Evolutionary conservation across 1,139 yeast genomes (phyloP).

Genomic region (Saccharomyces pastorianus): DNA sequence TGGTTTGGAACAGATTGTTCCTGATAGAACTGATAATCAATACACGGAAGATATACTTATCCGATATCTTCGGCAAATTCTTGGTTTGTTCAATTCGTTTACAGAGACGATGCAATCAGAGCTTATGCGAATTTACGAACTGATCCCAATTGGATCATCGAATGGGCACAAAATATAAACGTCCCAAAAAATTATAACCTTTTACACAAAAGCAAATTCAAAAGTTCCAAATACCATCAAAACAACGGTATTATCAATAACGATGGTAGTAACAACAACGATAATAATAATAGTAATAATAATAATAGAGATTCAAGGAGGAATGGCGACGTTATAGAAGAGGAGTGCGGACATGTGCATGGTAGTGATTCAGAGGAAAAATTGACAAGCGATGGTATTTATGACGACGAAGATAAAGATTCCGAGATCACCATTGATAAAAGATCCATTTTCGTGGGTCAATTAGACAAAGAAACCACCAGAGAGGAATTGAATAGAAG

Average conservation of each 20-base stretch:
- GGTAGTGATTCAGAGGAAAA: neutral
- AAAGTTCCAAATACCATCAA: neutral
- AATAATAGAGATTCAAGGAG: constrained; percentile 12
- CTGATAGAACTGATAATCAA: constrained; percentile 37
- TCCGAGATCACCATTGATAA: constrained; percentile 48
- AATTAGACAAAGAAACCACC: constrained; percentile 47
- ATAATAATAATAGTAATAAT: neutral
- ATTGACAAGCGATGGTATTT: neutral
- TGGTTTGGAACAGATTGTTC: constrained; percentile 60
- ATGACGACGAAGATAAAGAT: constrained; percentile 3
- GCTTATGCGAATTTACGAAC: constrained; percentile 68
- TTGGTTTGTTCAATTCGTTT: constrained; percentile 79
- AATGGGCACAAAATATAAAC: constrained; percentile 81
- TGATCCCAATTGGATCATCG: constrained; percentile 47
- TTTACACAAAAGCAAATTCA: neutral
- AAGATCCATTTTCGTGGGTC: constrained; percentile 70
- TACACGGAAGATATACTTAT: constrained; percentile 29
- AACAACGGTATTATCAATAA: neutral
- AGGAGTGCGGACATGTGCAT: neutral
- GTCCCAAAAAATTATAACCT: constrained; percentile 32
- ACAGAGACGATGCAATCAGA: constrained; percentile 82
- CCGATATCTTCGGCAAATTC: constrained; percentile 33
- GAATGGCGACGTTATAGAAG: constrained; percentile 3
- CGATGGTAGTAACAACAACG: constrained; percentile 2
- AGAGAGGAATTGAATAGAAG: constrained; percentile 49